Evolutionary conservation across 192 early-diverging fungal species (phyloP).

Genomic region (Funneliformis mosseae): DNA sequence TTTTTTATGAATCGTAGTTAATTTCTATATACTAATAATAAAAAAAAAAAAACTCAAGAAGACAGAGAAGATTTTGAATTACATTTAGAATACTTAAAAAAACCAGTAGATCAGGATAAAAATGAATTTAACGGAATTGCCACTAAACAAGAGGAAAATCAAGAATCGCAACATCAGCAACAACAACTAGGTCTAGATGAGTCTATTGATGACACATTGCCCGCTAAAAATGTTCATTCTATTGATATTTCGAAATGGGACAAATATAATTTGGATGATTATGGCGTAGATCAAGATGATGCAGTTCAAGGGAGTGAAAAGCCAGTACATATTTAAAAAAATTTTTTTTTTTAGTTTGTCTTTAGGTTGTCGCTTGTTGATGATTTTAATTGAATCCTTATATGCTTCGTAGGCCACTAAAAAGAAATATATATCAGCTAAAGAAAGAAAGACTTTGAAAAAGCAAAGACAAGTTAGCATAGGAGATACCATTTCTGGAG

Average conservation of each 20-base stretch:
- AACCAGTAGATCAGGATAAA: not conserved
- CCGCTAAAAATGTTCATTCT: not conserved
- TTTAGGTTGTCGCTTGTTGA: not conserved
- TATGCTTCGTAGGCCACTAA: not conserved
- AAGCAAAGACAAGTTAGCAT: constrained; percentile 52
- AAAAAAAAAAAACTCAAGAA: not conserved
- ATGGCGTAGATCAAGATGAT: constrained; percentile 54
- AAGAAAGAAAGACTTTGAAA: constrained; percentile 80
- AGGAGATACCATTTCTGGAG: constrained; percentile 24
- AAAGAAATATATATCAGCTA: constrained; percentile 68
- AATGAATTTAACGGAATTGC: not conserved
- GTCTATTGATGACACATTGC: not conserved
- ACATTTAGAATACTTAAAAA: not conserved
- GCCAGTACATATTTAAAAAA: not conserved
- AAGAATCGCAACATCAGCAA: not conserved
- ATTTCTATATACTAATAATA: not conserved
- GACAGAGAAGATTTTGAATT: not conserved
- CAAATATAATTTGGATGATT: constrained; percentile 57
- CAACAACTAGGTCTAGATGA: not conserved
- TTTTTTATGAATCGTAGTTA: not conserved
- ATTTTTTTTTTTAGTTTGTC: not conserved
- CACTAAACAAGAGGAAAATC: not conserved
- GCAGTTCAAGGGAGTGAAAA: constrained; percentile 16
- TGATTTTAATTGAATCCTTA: not conserved
- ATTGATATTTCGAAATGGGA: constrained; percentile 35